Evolutionary conservation across 306 rosid species (phyloP).

Genomic region (Fragaria vesca): DNA sequence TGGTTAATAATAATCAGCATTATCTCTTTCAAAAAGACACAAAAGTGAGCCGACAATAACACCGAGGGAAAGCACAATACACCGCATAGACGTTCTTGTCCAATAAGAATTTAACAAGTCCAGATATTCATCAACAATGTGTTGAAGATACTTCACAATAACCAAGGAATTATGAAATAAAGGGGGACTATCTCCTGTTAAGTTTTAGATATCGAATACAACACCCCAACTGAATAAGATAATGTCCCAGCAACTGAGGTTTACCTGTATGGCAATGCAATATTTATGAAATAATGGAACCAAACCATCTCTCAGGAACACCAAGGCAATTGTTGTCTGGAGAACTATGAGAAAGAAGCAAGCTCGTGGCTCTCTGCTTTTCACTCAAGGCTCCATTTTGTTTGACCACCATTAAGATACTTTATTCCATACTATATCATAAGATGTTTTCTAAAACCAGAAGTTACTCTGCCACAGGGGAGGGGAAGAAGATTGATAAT

Average conservation of each 20-base stretch:
- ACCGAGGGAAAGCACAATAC: not conserved
- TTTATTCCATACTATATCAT: not conserved
- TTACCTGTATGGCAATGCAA: constrained; percentile 25
- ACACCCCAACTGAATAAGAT: not conserved
- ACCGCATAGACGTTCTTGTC: not conserved
- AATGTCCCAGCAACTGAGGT: not conserved
- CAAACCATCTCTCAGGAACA: constrained; percentile 25
- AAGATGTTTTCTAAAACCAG: not conserved
- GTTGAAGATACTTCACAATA: not conserved
- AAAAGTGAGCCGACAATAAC: not conserved
- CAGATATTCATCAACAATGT: not conserved
- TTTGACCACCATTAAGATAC: not conserved
- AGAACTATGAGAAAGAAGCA: constrained; percentile 58
- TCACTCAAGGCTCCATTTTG: constrained; percentile 55
- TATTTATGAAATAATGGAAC: constrained; percentile 22
- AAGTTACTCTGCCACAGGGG: not conserved
- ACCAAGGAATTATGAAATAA: not conserved
- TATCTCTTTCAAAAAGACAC: not conserved
- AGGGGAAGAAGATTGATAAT: not conserved
- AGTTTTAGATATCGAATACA: not conserved
- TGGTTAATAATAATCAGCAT: not conserved
- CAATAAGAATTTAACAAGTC: not conserved
- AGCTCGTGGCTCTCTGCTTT: constrained; percentile 41
- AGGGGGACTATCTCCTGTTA: not conserved
- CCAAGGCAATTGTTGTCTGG: constrained; percentile 42